A percentile compares a stretch with the other conserved stretches of the same genome.
phyloP scores from a whole-genome alignment of 2,329 filamentous ascomycete species.

The Penicillium thymicola region DNA sequence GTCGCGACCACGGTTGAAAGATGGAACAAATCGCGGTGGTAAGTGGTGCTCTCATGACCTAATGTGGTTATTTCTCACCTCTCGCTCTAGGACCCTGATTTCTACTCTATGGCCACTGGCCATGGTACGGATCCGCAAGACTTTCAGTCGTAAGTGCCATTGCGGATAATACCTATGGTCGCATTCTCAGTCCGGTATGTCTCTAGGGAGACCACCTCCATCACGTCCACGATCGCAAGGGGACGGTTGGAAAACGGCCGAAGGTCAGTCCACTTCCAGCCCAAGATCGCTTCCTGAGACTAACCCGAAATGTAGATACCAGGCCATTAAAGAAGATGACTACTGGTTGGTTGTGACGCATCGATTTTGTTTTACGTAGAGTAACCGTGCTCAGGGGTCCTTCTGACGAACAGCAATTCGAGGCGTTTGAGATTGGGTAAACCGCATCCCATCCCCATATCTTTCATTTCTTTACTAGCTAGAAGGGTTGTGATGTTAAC shows the following conservation, averaged over 20 bases:
- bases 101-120: conserved; percentile 4
- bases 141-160: conserved; percentile 13
- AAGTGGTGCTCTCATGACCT: background rate
- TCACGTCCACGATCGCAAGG: conserved; percentile 11
- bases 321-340: conserved; percentile 17
- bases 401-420: conserved; percentile 19
- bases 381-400: conserved; percentile 11
- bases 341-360: conserved; percentile 13
- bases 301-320: conserved; percentile 9
- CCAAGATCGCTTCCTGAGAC: background rate
- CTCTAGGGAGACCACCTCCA: conserved; percentile 15
- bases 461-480: background rate
- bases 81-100: conserved; percentile 10
- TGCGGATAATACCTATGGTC: background rate
- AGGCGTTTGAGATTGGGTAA: conserved; percentile 20
- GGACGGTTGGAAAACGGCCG: conserved; percentile 17
- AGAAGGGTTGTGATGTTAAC: background rate
- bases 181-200: background rate
- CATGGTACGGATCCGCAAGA: background rate
- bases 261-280: conserved; percentile 24
- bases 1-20: background rate
- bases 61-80: background rate
- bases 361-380: background rate
- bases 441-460: background rate
- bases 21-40: background rate